Evolutionary conservation across 2,329 filamentous ascomycete genomes (phyloP), one percentile per base, ranked within the genome.

Genomic region (Massarina eburnea): DNA sequence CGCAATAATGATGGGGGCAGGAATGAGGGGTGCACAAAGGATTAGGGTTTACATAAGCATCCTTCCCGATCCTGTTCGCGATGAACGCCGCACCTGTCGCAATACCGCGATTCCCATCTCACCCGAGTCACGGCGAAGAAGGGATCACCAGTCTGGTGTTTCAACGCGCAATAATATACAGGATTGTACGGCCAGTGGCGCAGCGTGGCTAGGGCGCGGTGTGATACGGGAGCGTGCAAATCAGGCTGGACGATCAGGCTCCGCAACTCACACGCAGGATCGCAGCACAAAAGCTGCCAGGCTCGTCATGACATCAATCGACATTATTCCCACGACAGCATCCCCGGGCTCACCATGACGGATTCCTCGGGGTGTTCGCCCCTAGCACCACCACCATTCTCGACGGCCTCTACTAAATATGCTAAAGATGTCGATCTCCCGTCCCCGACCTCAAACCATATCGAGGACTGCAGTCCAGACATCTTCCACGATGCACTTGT

Each of bases 401-500:
- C 48, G 10, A 51, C 58, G 49, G 43, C 53, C 44, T 35, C 52
- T 45, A 43, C 47, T 30, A 26, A n/a, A n/a, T n/a, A n/a, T n/a
- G n/a, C n/a, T n/a, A n/a, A n/a, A n/a, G n/a, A 49, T 44, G 41
- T 45, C 35, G 20, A 19, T 18, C 32, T 40, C 15, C 22, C 36
- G 15, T 21, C 15, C 12, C 17, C 21, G 26, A 21, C 46, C 35
- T 39, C 34, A 41, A 35, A 34, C 36, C 35, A 35, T 20, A 34
- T 2, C 36, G n/a, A 34, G 35, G 32, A 18, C 8, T 17, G 26
- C 22, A 38, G 20, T n/a, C 42, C 43, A 32, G 58, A 61, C 22
- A 38, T 67, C 15, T 53, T 67, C 24, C 72, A 66, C 58, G 70
- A 50, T 62, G 76, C 60, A 74, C 77, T 67, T 37, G 43, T 66